These are phyloP conservation scores for Fusarium anthophilum DNA, from an alignment of 2,329 filamentous ascomycete genomes.

Conservation along the genomic window DNA sequence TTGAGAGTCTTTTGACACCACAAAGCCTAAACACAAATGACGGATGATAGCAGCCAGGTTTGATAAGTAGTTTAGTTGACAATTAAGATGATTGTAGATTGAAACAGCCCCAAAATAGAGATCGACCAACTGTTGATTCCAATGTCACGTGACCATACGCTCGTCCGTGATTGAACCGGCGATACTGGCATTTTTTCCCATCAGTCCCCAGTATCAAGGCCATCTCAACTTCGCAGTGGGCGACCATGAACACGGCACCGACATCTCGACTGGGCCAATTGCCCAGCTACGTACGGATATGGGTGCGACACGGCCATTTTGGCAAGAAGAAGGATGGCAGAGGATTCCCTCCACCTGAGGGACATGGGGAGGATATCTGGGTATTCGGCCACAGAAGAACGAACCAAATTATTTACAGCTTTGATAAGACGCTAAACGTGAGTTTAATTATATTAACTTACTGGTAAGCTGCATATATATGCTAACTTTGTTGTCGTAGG, in stretches of 20 bases:
- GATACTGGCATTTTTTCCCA: slow-evolving; percentile 32
- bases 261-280: slow-evolving; percentile 53
- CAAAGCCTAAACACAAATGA: neutral
- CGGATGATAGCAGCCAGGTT: neutral
- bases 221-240: slow-evolving; percentile 36
- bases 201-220: slow-evolving; percentile 29
- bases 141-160: slow-evolving; percentile 33
- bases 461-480: neutral
- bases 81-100: neutral
- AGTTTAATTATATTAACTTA: slow-evolving; percentile 27
- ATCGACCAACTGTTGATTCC: neutral
- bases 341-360: slow-evolving; percentile 45
- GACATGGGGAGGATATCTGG: slow-evolving; percentile 68
- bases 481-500: slow-evolving; percentile 38
- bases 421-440: slow-evolving; percentile 57
- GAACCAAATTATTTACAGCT: slow-evolving; percentile 64
- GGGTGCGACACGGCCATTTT: slow-evolving; percentile 52
- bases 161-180: slow-evolving; percentile 27
- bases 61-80: neutral
- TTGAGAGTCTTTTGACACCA: neutral
- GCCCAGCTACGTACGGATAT: slow-evolving; percentile 53
- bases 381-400: slow-evolving; percentile 61
- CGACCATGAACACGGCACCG: slow-evolving; percentile 51
- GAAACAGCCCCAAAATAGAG: neutral
- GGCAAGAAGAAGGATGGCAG: slow-evolving; percentile 34